Evolutionary conservation across 768 basidiomycete genomes (phyloP).

Genomic region (Rhizopogon vinicolor): DNA sequence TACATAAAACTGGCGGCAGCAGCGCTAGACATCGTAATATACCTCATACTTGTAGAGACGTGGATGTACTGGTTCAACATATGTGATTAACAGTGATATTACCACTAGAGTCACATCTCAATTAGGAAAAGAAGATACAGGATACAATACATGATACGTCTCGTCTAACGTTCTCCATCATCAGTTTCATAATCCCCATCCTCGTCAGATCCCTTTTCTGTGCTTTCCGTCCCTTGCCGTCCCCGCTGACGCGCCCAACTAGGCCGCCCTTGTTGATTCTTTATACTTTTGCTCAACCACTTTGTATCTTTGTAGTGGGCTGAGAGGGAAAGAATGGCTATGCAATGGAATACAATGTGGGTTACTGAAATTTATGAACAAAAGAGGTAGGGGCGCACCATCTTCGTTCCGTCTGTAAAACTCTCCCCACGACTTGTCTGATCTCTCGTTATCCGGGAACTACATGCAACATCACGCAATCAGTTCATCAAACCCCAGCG

Average conservation of each 20-base stretch:
- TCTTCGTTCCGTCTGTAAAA: constrained; percentile 49
- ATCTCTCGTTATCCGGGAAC: constrained; percentile 45
- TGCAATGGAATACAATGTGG: neutral
- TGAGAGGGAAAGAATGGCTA: constrained; percentile 23
- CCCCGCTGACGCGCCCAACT: constrained; percentile 17
- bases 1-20: too few relatives aligned
- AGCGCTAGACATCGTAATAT: too few relatives aligned
- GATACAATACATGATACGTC: neutral
- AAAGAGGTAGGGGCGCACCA: constrained; percentile 30
- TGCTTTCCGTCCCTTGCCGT: neutral
- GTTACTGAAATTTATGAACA: neutral
- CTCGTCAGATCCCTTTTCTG: constrained; percentile 7
- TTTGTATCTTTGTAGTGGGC: constrained; percentile 15
- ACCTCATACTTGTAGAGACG: too few relatives aligned
- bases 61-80: too few relatives aligned
- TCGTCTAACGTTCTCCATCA: constrained; percentile 6
- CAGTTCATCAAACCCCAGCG: neutral
- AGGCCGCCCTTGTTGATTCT: constrained; percentile 16
- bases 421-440: constrained; percentile 57
- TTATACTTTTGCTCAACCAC: constrained; percentile 5
- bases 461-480: constrained; percentile 16
- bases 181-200: constrained; percentile 20
- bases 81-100: too few relatives aligned
- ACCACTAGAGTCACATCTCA: too few relatives aligned
- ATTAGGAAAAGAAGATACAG: too few relatives aligned